Evolutionary conservation across 2,329 filamentous ascomycete species (phyloP), one percentile per base, ranked within the genome.

Genomic region (Blastomyces silverae): DNA sequence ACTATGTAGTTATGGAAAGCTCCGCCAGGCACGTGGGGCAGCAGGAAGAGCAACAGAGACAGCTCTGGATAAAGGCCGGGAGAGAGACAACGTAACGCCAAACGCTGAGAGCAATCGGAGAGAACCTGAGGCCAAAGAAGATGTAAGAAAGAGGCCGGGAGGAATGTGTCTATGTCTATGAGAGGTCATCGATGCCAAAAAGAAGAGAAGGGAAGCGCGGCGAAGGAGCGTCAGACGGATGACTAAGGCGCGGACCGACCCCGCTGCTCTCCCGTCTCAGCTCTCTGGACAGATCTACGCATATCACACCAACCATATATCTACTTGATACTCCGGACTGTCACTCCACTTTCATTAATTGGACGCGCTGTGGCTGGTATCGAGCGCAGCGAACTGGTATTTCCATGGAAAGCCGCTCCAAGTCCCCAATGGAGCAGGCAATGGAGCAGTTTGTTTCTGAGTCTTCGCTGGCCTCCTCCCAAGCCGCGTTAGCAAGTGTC

Each of bases 131-230:
- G 44, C 3, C 48, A 28, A 44, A 17, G n/a, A 48, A 52, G 48
- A 44, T 17, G 37, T 39, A 39, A 39, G 37, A 39, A 39, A 13
- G 3, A 10, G 37, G 3, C 10, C 10, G 20, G 25, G 34, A 44
- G n/a, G 57, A 25, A 44, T 6, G 5, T 25, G 22, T 60, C 22
- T 22, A 39, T 31, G n/a, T 10, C 15, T 22, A 31, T 22, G 57
- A 59, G 15, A 8, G 22, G 34, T n/a, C 1, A 42, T 28, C 34
- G 1, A 37, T 37, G 34, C 34, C 34, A 37, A 37, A 37, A 11
- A 50, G 58, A 61, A 61, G 58, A 28, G 42, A n/a, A 61, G 42
- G 50, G 59, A 61, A 61, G 44, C n/a, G 31, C 20, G 28, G 44
- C 28, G 59, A 61, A 61, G 58, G 17, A 17, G 11, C 10, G 25